Conservation (phyloP, 2,329 filamentous ascomycete species). For the Colletotrichum horii region DNA sequence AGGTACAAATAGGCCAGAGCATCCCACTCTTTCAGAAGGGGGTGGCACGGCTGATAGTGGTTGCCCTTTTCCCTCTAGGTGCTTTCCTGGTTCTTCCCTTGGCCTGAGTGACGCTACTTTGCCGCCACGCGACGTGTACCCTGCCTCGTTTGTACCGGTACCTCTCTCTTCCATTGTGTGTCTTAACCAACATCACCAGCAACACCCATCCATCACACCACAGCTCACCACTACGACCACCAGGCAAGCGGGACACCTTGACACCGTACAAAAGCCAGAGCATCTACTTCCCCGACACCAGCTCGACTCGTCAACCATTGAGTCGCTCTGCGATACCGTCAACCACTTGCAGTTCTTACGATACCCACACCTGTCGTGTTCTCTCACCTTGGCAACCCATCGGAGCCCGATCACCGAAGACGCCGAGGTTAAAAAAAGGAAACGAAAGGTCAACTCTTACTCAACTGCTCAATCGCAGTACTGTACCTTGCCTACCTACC, state of each 20-base stretch:
- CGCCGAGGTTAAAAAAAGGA: background rate
- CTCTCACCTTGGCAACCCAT: background rate
- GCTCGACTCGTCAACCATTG: background rate
- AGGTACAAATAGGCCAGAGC: constrained; percentile 19
- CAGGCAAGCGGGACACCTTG: background rate
- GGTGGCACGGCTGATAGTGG: constrained; percentile 5
- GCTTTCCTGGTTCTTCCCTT: background rate
- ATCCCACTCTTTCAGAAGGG: constrained; percentile 20
- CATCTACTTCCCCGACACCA: background rate
- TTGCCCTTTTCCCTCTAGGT: background rate
- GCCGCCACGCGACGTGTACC: background rate
- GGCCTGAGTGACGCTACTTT: background rate
- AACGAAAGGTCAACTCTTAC: background rate
- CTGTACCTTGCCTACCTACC: background rate
- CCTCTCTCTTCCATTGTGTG: background rate
- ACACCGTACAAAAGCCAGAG: background rate
- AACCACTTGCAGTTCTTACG: background rate
- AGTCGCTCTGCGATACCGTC: background rate
- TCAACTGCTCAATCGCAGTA: background rate
- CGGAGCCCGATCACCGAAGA: background rate
- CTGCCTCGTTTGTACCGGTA: background rate
- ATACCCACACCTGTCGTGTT: background rate
- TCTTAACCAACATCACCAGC: background rate
- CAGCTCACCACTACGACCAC: background rate
- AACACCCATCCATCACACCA: background rate